Base-by-base conservation (phyloP, 2,329 filamentous ascomycete genomes). In the Emmonsiellopsis sp. region DNA sequence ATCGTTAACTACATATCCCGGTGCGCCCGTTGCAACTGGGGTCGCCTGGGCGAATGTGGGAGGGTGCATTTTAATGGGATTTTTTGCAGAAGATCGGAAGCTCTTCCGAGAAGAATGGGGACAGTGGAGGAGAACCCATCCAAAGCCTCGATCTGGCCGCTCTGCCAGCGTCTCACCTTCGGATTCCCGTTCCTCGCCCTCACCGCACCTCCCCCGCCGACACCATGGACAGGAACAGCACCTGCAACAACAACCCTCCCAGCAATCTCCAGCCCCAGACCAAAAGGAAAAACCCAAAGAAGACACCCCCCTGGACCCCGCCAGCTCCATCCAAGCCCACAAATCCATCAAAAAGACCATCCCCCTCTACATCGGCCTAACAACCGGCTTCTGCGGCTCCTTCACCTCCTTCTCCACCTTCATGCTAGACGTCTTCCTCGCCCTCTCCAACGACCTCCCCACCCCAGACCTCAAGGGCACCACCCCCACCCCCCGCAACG, bases 331-430 rank as follows among this genome's bases (percentile, higher is more conserved):
- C 13, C 80, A 84, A 63, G 76, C 76, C 1, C 81, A 87, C 64
- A 67, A 79, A 38, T 76, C 82, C 5, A 72, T 76, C 31, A 95
- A 95, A 67, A 95, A 94, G 73, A 87, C 87, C 0, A 86, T 95
- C 31, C 91, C 92, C 0, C 76, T 95, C 0, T 95, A 94, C 65
- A 86, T 95, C 55, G 91, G 87, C 50, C 80, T 96, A 5, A 82
- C 88, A 0, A 95, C 87, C 0, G 92, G 87, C 9, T 93, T 93
- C 68, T 95, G 89, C 63, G 89, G 92, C 57, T 91, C 87, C 59
- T 88, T 93, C 63, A 96, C 91, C 0, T 91, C 86, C 8, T 95
- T 95, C 70, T 95, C 90, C 0, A 83, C 85, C 16, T 94, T 95
- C 65, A 84, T 91, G 46, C 80, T 87, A 6, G 91, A 95, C 62